Evolutionary conservation across 495 filamentous ascomycete genomes (phyloP).

Genomic region (Penicillium daleae): DNA sequence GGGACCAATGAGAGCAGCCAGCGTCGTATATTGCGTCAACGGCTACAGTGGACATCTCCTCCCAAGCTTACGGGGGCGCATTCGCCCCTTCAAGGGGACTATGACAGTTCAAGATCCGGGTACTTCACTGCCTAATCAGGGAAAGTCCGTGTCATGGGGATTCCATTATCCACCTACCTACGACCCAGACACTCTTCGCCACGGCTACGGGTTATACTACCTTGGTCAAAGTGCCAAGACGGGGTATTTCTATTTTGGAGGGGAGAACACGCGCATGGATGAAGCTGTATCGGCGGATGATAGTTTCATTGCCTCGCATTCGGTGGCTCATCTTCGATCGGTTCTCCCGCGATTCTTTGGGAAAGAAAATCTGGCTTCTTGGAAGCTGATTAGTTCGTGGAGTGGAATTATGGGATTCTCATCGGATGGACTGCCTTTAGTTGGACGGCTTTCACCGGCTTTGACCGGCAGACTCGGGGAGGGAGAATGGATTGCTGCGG

Average conservation of each 20-base stretch:
- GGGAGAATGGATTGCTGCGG: conserved; percentile 61
- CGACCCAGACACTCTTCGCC: conserved; percentile 23
- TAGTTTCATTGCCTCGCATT: conserved; percentile 48
- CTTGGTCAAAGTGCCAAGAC: conserved; percentile 65
- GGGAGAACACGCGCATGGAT: conserved; percentile 66
- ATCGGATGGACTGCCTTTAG: conserved; percentile 68
- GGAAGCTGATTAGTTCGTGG: conserved; percentile 63
- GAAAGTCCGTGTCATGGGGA: conserved; percentile 35
- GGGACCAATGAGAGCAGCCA: conserved; percentile 57
- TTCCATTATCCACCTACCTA: conserved; percentile 36
- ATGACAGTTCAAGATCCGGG: conserved; percentile 68
- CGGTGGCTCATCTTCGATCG: conserved; percentile 34
- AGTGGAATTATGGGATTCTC: conserved; percentile 83
- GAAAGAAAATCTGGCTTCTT: conserved; percentile 32
- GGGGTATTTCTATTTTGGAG: conserved; percentile 50
- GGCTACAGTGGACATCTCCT: conserved; percentile 77
- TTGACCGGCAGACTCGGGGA: conserved; percentile 43
- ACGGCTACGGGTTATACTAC: conserved; percentile 75
- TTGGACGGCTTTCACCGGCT: conserved; percentile 64
- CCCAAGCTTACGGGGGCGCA: conserved; percentile 65
- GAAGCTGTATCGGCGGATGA: conserved; percentile 56
- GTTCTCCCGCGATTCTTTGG: conserved; percentile 43
- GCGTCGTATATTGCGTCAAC: conserved; percentile 77
- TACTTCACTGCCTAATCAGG: conserved; percentile 34
- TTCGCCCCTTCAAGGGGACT: conserved; percentile 78